Percentiles rank a stretch among this genome's conserved stretches.
Evolutionary conservation across 805 yeast genomes (phyloP).

Genomic region (Candida succiphila): DNA sequence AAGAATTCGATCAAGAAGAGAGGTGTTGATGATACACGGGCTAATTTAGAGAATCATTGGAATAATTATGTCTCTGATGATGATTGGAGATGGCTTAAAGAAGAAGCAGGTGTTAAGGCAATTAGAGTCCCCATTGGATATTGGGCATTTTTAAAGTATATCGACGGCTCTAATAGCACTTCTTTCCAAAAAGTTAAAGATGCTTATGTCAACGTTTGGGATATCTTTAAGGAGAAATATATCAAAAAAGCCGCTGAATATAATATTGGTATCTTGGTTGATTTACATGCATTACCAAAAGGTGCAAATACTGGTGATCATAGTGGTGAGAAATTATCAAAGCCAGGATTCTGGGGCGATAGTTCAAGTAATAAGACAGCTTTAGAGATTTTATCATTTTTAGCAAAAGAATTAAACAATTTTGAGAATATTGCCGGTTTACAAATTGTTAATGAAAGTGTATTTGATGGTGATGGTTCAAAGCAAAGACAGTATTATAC

Average conservation of each 20-base stretch:
- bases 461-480: conserved; percentile 42
- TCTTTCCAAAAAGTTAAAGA: conserved; percentile 44
- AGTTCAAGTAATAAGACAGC: conserved; percentile 32
- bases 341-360: conserved; percentile 57
- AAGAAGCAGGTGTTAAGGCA: conserved; percentile 59
- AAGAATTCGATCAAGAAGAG: conserved; percentile 31
- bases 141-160: conserved; percentile 42
- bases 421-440: conserved; percentile 71
- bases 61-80: conserved; percentile 43
- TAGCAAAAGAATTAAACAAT: conserved; percentile 46
- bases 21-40: conserved; percentile 46
- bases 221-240: conserved; percentile 34
- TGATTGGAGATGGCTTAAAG: conserved; percentile 73
- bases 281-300: conserved; percentile 83
- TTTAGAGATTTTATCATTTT: conserved; percentile 40
- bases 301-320: conserved; percentile 88
- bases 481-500: conserved; percentile 53
- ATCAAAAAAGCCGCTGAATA: conserved; percentile 50
- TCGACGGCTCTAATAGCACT: conserved; percentile 50
- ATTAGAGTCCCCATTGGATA: conserved; percentile 86
- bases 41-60: conserved; percentile 59
- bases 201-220: conserved; percentile 75
- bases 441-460: conserved; percentile 82
- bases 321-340: conserved; percentile 56
- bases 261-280: conserved; percentile 69